Evolutionary conservation across 257 asterid species (phyloP).

Genomic region (Solanum neorickii): DNA sequence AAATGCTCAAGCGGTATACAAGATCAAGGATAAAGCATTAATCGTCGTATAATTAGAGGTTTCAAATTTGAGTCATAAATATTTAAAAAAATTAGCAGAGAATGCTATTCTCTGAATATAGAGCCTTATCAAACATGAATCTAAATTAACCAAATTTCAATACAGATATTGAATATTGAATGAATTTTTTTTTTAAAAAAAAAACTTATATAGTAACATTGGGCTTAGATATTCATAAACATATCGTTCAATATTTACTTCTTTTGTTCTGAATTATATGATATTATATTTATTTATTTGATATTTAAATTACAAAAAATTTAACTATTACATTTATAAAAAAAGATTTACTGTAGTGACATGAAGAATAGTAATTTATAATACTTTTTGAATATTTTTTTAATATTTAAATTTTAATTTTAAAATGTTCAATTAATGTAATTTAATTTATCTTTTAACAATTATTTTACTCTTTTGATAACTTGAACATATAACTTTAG

Average conservation of each 20-base stretch:
- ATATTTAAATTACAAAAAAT: neutral
- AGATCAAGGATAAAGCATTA: neutral
- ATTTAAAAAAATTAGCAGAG: too few species aligned
- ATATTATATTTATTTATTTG: neutral
- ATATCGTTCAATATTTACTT: neutral
- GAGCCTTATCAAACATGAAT: too few species aligned
- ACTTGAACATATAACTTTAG: too few species aligned
- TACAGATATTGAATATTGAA: too few species aligned
- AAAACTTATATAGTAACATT: neutral
- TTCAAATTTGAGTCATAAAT: rapidly evolving
- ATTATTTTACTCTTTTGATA: too few species aligned
- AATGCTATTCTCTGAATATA: too few species aligned
- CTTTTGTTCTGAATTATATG: neutral
- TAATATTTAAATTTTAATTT: neutral
- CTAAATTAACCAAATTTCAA: too few species aligned
- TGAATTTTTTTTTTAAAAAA: too few species aligned
- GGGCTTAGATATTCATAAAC: neutral
- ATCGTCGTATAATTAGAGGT: neutral
- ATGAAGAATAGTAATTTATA: neutral
- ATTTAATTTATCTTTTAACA: neutral
- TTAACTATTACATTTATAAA: neutral
- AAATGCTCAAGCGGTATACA: neutral
- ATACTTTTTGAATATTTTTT: neutral
- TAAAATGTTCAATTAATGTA: neutral
- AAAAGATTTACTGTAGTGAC: too few species aligned